A percentile compares a stretch with the other conserved stretches of the same genome.
Evolutionary conservation across 495 filamentous ascomycete genomes (phyloP).

Genomic region (Aspergillus leporis): DNA sequence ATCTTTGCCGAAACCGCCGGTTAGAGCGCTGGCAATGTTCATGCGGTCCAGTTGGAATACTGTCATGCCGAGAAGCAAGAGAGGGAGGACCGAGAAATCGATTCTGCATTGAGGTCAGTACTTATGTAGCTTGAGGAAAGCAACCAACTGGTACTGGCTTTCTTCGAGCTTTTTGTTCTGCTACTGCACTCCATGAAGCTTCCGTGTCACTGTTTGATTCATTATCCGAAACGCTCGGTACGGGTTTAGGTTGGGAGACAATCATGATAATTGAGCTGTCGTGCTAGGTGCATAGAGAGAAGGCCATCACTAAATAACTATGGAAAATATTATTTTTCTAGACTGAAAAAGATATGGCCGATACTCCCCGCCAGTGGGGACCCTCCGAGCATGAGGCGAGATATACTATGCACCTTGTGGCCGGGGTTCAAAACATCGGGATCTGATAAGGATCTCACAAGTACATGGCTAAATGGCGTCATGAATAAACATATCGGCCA

Average conservation of each 20-base stretch:
- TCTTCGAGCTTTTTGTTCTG: background rate
- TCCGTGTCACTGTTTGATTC: background rate
- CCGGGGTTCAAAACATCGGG: slow-evolving; percentile 1
- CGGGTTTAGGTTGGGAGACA: background rate
- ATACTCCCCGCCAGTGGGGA: background rate
- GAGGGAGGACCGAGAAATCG: slow-evolving; percentile 46
- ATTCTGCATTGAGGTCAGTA: slow-evolving; percentile 18
- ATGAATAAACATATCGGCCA: background rate
- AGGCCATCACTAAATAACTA: too few species aligned
- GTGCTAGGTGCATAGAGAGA: background rate
- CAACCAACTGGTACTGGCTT: background rate
- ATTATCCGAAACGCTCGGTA: background rate
- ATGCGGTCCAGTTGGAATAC: slow-evolving; percentile 49
- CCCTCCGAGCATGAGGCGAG: background rate
- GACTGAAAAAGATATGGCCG: too few species aligned
- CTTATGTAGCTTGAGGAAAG: background rate
- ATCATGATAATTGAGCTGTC: background rate
- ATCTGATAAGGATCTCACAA: background rate
- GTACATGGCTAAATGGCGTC: background rate
- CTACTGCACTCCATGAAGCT: background rate
- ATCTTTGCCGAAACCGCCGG: slow-evolving; percentile 42
- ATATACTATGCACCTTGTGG: background rate
- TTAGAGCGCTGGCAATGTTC: slow-evolving; percentile 47
- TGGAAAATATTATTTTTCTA: too few species aligned
- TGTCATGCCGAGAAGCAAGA: slow-evolving; percentile 52